Base-by-base conservation (phyloP, 2,329 filamentous ascomycete species). In the Orbilia quercus region DNA sequence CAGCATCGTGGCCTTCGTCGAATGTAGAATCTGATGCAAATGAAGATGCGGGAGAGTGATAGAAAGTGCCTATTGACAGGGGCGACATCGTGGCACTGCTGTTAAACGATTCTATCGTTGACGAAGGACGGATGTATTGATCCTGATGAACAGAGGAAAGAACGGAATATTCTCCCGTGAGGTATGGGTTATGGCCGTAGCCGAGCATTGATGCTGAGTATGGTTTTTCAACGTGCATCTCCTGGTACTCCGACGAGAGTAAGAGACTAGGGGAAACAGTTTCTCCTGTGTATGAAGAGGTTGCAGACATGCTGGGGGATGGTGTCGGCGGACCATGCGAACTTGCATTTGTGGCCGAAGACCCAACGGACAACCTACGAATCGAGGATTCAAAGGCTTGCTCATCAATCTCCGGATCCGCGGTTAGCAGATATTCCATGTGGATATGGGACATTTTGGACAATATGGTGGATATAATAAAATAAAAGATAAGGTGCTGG, bases 391-490 rank as follows among this genome's bases (percentile, higher is more conserved):
- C 67, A 28, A 73, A 73, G 9, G 54, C 47, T 18, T 65, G 60
- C 18, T 73, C 69, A 14, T 66, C 60, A 47, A 65, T 53, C 18
- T 66, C 69, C 48, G 50, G 60, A 57, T 73, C 69, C 53, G 69
- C 69, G 60, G 69, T 62, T 73, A 66, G 31, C 42, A 73, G 51
- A 47, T 66, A 66, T 20, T 66, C 69, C 69, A 73, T 73, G 69
- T 73, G 69, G 38, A 66, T 66, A 45, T 73, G 60, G 60, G 69
- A 66, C 69, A 73, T 73, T 42, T 65, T 73, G 4, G 47, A 60
- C 38, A 54, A 20, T 45, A 16, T 40, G 59, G 48, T 40, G 38
- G 47, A 55, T 51, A 42, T 9, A 50, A 14, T 51, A 42, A 38
- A 25, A 48, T 34, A 20, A 50, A 22, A 44, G 28, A 18, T 42